phyloP scores from a whole-genome alignment of 805 yeast genomes.

The Starmerella gropengiesseri region DNA sequence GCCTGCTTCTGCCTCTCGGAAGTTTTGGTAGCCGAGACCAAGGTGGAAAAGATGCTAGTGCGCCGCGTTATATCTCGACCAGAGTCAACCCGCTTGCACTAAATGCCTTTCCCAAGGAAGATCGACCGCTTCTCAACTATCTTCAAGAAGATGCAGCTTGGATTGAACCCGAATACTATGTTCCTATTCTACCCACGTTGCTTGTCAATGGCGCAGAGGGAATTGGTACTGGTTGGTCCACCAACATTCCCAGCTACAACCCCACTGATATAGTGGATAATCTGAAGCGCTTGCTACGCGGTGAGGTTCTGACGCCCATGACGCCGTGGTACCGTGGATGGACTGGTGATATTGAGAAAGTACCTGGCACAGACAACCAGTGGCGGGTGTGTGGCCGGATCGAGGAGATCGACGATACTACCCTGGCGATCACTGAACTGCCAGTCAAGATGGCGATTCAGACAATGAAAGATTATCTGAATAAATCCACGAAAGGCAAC shows the following conservation, averaged over 20 bases:
- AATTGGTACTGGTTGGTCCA: slow-evolving; percentile 98
- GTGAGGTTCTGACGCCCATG: slow-evolving; percentile 61
- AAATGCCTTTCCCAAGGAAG: slow-evolving; percentile 64
- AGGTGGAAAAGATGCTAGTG: slow-evolving; percentile 98
- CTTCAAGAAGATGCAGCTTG: slow-evolving; percentile 86
- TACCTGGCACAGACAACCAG: slow-evolving; percentile 42
- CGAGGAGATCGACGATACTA: slow-evolving; percentile 66
- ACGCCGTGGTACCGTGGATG: slow-evolving; percentile 93
- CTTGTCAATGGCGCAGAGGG: slow-evolving; percentile 95
- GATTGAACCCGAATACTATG: slow-evolving; percentile 91
- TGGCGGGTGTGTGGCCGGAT: slow-evolving; percentile 71
- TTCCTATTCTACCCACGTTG: slow-evolving; percentile 91
- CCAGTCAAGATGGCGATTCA: slow-evolving; percentile 92
- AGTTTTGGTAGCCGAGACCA: slow-evolving; percentile 90
- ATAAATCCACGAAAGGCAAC: slow-evolving; percentile 44
- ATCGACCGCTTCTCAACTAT: slow-evolving; percentile 66
- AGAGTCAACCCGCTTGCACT: slow-evolving; percentile 67
- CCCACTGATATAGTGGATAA: slow-evolving; percentile 75
- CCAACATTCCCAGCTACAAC: slow-evolving; percentile 80
- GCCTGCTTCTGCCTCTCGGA: slow-evolving; percentile 81
- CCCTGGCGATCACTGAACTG: slow-evolving; percentile 80
- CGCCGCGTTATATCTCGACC: slow-evolving; percentile 91
- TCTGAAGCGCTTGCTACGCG: slow-evolving; percentile 59
- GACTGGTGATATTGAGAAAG: slow-evolving; percentile 68
- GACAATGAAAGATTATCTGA: slow-evolving; percentile 72